Conservation (phyloP, 148 eudicot genomes). For the Cornus suecica region DNA sequence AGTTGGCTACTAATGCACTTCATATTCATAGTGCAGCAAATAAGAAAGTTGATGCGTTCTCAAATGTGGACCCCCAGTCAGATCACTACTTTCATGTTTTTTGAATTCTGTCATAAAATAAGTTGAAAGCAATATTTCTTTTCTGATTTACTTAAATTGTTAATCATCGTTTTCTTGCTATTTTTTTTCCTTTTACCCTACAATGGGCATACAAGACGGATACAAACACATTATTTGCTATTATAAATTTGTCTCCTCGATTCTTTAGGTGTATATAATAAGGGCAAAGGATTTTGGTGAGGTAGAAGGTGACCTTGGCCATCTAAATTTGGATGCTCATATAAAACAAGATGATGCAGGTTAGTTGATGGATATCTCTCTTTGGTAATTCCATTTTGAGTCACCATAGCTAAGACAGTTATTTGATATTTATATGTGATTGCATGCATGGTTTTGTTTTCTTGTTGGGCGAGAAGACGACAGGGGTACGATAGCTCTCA, state of each 20-base stretch:
- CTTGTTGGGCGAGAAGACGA: constrained; percentile 8
- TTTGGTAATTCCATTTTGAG: background rate
- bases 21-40: background rate
- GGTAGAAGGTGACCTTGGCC: constrained; percentile 43
- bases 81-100: background rate
- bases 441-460: background rate
- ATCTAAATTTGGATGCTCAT: constrained; percentile 26
- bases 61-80: background rate
- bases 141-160: too few species aligned
- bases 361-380: constrained; percentile 11
- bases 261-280: constrained; percentile 44
- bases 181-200: background rate
- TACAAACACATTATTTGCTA: background rate
- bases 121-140: background rate
- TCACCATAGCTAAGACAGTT: background rate
- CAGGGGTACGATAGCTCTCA: constrained; percentile 11
- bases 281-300: constrained; percentile 41
- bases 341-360: constrained; percentile 27
- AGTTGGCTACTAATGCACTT: background rate
- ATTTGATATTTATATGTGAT: background rate
- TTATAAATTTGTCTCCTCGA: background rate
- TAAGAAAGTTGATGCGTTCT: background rate
- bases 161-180: background rate
- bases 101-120: too few species aligned
- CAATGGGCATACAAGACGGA: background rate